A percentile compares a stretch with the other conserved stretches of the same genome.
Evolutionary conservation across 2,329 filamentous ascomycete genomes (phyloP).

Genomic region (Phialocephala subalpina): DNA sequence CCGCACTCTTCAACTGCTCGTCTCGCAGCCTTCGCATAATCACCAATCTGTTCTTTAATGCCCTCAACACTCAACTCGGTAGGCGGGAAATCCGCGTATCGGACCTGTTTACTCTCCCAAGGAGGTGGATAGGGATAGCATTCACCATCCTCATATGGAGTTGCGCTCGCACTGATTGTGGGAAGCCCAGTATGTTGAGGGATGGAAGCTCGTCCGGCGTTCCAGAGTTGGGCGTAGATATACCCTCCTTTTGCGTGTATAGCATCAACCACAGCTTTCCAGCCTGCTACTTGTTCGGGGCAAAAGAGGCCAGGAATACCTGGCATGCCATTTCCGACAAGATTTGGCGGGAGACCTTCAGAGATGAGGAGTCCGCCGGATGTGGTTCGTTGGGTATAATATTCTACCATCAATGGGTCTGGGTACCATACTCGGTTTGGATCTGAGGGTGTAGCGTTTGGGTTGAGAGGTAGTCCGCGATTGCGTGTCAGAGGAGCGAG

Average conservation of each 20-base stretch:
- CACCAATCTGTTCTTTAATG: conserved; percentile 47
- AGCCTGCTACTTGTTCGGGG: conserved; percentile 58
- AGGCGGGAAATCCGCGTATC: conserved; percentile 49
- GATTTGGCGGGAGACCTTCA: conserved; percentile 58
- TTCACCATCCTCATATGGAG: conserved; percentile 53
- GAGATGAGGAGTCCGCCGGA: conserved; percentile 62
- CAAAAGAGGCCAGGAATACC: conserved; percentile 64
- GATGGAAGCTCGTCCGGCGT: conserved; percentile 58
- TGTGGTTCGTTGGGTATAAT: conserved; percentile 60
- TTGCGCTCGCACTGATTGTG: conserved; percentile 50
- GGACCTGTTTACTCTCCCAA: conserved; percentile 47
- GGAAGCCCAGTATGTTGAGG: conserved; percentile 47
- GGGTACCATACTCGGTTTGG: conserved; percentile 57
- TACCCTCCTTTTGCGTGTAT: conserved; percentile 66
- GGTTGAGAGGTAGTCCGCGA: conserved; percentile 53
- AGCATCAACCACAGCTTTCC: conserved; percentile 63
- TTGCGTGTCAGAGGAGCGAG: conserved; percentile 65
- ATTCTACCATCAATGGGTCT: conserved; percentile 50
- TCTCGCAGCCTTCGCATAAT: conserved; percentile 50
- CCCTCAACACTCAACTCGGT: conserved; percentile 47
- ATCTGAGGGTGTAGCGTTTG: conserved; percentile 52
- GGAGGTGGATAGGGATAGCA: conserved; percentile 50
- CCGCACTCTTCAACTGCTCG: conserved; percentile 59
- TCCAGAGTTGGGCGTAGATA: conserved; percentile 69
- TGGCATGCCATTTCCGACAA: conserved; percentile 54